Conservation (phyloP, 2,329 filamentous ascomycete genomes). For the Lachnellula willkommii region DNA sequence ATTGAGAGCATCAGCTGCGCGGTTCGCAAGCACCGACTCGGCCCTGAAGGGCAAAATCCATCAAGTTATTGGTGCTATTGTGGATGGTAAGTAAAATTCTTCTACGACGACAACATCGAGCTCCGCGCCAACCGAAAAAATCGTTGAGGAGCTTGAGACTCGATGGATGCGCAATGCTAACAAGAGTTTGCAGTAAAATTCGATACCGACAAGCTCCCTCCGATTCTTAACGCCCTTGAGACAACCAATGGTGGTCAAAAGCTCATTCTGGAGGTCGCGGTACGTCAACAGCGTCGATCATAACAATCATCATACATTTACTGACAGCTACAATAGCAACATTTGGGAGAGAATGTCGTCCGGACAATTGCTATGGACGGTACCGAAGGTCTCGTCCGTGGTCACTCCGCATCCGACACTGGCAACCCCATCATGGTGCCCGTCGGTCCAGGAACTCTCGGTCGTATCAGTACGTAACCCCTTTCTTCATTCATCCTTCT, state of each 20-base stretch:
- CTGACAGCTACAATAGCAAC: slow-evolving; percentile 67
- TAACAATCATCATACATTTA: slow-evolving; percentile 10
- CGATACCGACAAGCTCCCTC: slow-evolving; percentile 83
- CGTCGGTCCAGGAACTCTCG: slow-evolving; percentile 87
- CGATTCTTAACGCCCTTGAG: slow-evolving; percentile 95
- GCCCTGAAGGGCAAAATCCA: slow-evolving; percentile 63
- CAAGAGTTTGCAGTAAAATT: slow-evolving; percentile 73
- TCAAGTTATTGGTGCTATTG: slow-evolving; percentile 96
- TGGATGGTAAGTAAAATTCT: slow-evolving; percentile 73
- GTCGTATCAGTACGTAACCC: slow-evolving; percentile 65
- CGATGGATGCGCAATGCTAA: slow-evolving; percentile 28
- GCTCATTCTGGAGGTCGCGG: slow-evolving; percentile 92
- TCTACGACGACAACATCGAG: slow-evolving; percentile 22
- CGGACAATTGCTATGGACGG: slow-evolving; percentile 99
- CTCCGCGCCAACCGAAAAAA: slow-evolving; percentile 17
- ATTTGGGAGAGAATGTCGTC: slow-evolving; percentile 98
- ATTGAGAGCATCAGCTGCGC: slow-evolving; percentile 46
- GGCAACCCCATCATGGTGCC: slow-evolving; percentile 94
- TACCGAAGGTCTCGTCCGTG: slow-evolving; percentile 99
- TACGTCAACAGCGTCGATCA: slow-evolving; percentile 46
- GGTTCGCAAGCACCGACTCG: slow-evolving; percentile 47
- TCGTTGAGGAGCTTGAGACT: slow-evolving; percentile 13
- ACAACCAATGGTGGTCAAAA: slow-evolving; percentile 89
- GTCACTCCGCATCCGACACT: slow-evolving; percentile 77
- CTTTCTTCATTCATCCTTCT: no score